Evolutionary conservation across 78 protist species (phyloP).

Genomic region (Dictyostelium firmibasis): DNA sequence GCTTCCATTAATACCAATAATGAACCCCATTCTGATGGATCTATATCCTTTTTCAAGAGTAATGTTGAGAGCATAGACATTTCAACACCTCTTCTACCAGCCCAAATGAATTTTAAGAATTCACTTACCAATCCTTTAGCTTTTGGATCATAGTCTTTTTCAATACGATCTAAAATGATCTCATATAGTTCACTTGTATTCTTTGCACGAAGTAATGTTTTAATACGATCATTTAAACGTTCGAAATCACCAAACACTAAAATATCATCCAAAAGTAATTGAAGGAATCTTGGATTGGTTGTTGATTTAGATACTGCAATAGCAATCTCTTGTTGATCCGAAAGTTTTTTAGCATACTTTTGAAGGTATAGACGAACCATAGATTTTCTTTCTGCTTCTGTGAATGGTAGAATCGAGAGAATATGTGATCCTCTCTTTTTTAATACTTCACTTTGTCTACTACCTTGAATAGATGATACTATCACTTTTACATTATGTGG

Average conservation of each 20-base stretch:
- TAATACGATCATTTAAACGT: slow-evolving; percentile 29
- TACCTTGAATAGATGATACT: neutral
- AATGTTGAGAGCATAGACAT: slow-evolving; percentile 10
- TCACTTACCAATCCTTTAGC: slow-evolving; percentile 76
- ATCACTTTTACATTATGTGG: slow-evolving; percentile 46
- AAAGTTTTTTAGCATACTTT: slow-evolving; percentile 67
- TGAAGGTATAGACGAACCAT: slow-evolving; percentile 78
- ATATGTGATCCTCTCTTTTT: slow-evolving; percentile 22
- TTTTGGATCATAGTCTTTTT: slow-evolving; percentile 75
- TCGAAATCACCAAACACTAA: slow-evolving; percentile 79
- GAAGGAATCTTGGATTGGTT: slow-evolving; percentile 78
- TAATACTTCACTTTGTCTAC: slow-evolving; percentile 42
- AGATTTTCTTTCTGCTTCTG: slow-evolving; percentile 67
- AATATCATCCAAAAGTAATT: slow-evolving; percentile 73
- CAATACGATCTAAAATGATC: slow-evolving; percentile 75
- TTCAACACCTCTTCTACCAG: slow-evolving; percentile 75
- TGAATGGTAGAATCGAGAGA: neutral
- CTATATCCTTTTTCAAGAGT: slow-evolving; percentile 17
- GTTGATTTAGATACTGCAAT: slow-evolving; percentile 59
- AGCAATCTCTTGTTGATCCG: slow-evolving; percentile 69
- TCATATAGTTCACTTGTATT: slow-evolving; percentile 79
- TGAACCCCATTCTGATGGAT: slow-evolving; percentile 58
- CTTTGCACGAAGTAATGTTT: slow-evolving; percentile 28
- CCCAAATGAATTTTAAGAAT: slow-evolving; percentile 72
- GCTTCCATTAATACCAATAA: slow-evolving; percentile 65